phyloP scores from a whole-genome alignment of 169 alveolate species.

The Eimeria tenella region DNA sequence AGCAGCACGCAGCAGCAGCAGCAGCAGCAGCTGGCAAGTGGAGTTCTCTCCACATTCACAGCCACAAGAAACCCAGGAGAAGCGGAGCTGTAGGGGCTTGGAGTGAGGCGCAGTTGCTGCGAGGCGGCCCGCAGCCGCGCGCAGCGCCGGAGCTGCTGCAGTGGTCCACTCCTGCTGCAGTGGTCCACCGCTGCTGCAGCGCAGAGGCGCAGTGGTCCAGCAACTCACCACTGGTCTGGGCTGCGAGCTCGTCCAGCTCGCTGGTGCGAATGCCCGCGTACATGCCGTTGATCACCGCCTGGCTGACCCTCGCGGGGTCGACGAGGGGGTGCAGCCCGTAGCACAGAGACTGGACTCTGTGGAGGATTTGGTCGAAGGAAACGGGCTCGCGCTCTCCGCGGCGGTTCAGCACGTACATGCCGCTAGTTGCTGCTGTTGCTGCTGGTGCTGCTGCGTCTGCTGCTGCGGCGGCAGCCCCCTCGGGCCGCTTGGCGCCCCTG shows the following conservation, averaged over 20 bases:
- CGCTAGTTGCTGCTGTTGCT: not conserved
- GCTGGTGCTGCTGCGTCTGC: too few relatives aligned
- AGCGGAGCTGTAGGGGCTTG: not conserved
- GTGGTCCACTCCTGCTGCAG: too few relatives aligned
- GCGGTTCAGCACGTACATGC: conserved; percentile 83
- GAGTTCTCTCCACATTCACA: not conserved
- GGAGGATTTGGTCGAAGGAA: conserved; percentile 81
- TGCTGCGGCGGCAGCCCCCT: not conserved
- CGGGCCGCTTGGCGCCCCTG: not conserved
- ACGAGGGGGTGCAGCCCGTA: conserved; percentile 70
- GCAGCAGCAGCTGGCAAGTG: not conserved
- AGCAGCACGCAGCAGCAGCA: not conserved
- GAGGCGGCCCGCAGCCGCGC: too few relatives aligned
- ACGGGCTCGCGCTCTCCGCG: conserved; percentile 81
- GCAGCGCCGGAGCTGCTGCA: too few relatives aligned
- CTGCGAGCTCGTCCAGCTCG: conserved; percentile 96
- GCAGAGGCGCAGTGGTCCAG: not conserved
- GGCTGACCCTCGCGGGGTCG: conserved; percentile 47
- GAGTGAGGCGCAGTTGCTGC: not conserved
- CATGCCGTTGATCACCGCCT: conserved; percentile 77
- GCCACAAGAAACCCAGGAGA: not conserved
- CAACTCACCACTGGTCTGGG: conserved; percentile 94
- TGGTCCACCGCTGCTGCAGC: not conserved
- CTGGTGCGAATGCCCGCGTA: conserved; percentile 80
- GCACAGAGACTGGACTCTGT: conserved; percentile 76